These are phyloP conservation scores for Heracleum sosnowskyi DNA, from an alignment of 129 eudicot genomes.

Conservation along the genomic window DNA sequence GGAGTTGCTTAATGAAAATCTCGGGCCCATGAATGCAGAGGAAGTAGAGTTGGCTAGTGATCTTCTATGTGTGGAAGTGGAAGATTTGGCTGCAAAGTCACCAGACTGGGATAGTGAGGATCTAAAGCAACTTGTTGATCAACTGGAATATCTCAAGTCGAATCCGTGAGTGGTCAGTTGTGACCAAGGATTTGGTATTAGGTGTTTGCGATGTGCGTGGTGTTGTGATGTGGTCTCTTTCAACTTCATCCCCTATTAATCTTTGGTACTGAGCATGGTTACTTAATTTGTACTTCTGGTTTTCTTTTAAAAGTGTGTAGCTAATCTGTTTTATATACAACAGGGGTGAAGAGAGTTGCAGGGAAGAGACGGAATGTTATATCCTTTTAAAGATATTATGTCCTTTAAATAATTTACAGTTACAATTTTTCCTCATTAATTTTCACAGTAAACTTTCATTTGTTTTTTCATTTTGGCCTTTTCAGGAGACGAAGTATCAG, in stretches of 20 bases:
- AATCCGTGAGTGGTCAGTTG: constrained; percentile 14
- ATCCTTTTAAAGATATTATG: constrained; percentile 24
- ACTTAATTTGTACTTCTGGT: constrained; percentile 5
- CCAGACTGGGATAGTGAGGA: constrained; percentile 68
- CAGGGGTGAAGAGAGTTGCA: constrained; percentile 36
- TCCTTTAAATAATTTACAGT: not conserved
- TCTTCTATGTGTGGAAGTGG: constrained; percentile 30
- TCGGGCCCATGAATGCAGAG: constrained; percentile 16
- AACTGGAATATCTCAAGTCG: constrained; percentile 54
- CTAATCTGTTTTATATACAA: constrained; percentile 16
- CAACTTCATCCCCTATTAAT: constrained; percentile 22
- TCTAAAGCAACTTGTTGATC: constrained; percentile 57
- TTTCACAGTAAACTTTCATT: not conserved
- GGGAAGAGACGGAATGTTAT: constrained; percentile 36
- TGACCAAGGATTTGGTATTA: constrained; percentile 7
- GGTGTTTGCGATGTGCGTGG: constrained; percentile 19
- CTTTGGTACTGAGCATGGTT: constrained; percentile 5
- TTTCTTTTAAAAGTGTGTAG: not conserved
- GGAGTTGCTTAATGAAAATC: constrained; percentile 41
- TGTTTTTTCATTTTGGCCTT: not conserved
- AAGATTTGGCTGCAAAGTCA: constrained; percentile 47
- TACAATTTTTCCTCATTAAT: not conserved
- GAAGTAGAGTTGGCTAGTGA: constrained; percentile 26
- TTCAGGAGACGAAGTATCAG: not conserved
- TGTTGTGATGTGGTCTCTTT: not conserved